phyloP scores from a whole-genome alignment of 257 asterid species.

The Perilla frutescens region DNA sequence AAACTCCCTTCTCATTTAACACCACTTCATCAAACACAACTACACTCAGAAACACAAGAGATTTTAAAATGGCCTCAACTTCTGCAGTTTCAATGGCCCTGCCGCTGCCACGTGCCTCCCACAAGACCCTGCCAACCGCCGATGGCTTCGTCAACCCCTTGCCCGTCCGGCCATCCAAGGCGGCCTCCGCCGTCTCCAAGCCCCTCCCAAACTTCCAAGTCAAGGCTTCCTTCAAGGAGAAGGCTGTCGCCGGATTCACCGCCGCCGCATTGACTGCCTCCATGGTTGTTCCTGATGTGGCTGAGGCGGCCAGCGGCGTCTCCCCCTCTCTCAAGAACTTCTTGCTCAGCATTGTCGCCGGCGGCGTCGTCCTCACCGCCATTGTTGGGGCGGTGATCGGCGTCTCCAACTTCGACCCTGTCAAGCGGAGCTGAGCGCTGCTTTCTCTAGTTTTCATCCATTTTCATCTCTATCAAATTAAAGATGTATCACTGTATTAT shows the following conservation, averaged over 20 bases:
- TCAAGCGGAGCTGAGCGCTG: slow-evolving; percentile 65
- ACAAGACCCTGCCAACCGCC: slow-evolving; percentile 47
- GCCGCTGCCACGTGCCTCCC: slow-evolving; percentile 61
- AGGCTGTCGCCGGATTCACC: slow-evolving; percentile 73
- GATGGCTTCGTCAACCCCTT: slow-evolving; percentile 61
- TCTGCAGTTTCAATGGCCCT: slow-evolving; percentile 69
- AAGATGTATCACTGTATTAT: slow-evolving; percentile 31
- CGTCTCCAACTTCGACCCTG: slow-evolving; percentile 88
- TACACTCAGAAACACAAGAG: background rate
- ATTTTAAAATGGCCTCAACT: slow-evolving; percentile 63
- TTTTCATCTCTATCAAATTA: slow-evolving; percentile 44
- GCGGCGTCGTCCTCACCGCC: slow-evolving; percentile 73
- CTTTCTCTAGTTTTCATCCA: background rate
- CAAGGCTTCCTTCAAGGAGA: slow-evolving; percentile 76
- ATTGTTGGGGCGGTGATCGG: slow-evolving; percentile 69
- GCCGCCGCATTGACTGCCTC: slow-evolving; percentile 84
- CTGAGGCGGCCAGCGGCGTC: slow-evolving; percentile 73
- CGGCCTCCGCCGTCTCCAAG: slow-evolving; percentile 40
- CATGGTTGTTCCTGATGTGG: slow-evolving; percentile 69
- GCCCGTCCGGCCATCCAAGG: slow-evolving; percentile 51
- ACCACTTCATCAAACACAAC: background rate
- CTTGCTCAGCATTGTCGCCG: slow-evolving; percentile 82
- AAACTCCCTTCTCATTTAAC: slow-evolving; percentile 24
- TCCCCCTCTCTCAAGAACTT: slow-evolving; percentile 88
- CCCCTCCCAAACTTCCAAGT: slow-evolving; percentile 54